A percentile compares a stretch with the other conserved stretches of the same genome.
phyloP scores from a whole-genome alignment of 352 stramenopile genomes.

The Elongisporangium senticosum region DNA sequence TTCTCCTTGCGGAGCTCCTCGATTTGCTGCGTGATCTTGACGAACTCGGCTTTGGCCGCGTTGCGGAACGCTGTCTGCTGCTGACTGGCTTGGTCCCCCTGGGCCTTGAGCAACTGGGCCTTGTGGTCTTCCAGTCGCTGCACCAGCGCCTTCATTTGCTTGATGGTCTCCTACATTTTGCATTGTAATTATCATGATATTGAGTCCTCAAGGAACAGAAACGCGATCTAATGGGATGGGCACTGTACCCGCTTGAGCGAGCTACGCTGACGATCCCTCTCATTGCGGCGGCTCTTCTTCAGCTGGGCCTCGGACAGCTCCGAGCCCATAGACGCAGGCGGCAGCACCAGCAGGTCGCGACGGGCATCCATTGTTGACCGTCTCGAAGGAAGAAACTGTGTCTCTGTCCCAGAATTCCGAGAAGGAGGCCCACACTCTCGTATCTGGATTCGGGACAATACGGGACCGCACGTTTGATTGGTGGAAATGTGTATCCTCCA shows the following conservation, averaged over 20 bases:
- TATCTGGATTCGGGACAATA: not conserved
- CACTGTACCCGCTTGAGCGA: conserved; percentile 39
- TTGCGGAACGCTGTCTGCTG: not conserved
- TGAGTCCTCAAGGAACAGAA: not conserved
- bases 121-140: conserved; percentile 43
- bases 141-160: conserved; percentile 39
- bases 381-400: not conserved
- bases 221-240: not conserved
- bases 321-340: not conserved
- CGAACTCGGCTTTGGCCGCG: conserved; percentile 21
- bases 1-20: conserved; percentile 42
- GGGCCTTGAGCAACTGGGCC: conserved; percentile 17
- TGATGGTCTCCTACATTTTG: conserved; percentile 34
- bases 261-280: conserved; percentile 51
- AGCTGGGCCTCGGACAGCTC: not conserved
- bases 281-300: conserved; percentile 45
- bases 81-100: not conserved
- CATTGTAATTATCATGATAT: not conserved
- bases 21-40: conserved; percentile 36
- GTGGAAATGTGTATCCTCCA: not conserved
- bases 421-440: not conserved
- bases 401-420: too few relatives aligned
- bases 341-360: not conserved
- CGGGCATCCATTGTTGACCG: conserved; percentile 8
- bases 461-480: not conserved